Conservation (phyloP, 2,329 filamentous ascomycete species). For the Ploettnerulaceae sp. region DNA sequence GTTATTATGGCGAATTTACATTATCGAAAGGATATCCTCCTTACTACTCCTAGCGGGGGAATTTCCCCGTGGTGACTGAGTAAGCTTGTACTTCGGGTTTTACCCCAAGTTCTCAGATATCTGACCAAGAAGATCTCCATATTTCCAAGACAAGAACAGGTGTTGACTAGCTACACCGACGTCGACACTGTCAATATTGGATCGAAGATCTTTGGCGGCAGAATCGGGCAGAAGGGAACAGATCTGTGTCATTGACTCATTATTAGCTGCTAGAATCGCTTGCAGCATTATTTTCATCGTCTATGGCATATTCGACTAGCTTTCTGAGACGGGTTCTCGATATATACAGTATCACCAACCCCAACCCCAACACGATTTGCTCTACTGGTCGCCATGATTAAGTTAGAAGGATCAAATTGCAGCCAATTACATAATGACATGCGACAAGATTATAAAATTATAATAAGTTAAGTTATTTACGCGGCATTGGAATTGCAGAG, state of each 20-base stretch:
- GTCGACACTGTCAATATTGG: conserved; percentile 51
- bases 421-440: no score
- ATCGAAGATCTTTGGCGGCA: conserved; percentile 35
- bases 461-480: no score
- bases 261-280: conserved; percentile 47
- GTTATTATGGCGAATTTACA: conserved; percentile 53
- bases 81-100: conserved; percentile 41
- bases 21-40: conserved; percentile 49
- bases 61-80: conserved; percentile 60
- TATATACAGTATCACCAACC: conserved; percentile 56
- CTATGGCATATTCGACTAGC: conserved; percentile 50
- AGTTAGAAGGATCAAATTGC: no score
- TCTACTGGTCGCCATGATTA: conserved; percentile 1
- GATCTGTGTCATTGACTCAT: conserved; percentile 47
- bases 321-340: conserved; percentile 51
- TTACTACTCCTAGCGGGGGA: conserved; percentile 55
- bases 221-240: conserved; percentile 28
- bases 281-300: conserved; percentile 55
- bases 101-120: conserved; percentile 47
- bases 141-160: conserved; percentile 67
- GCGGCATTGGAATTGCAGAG: no score
- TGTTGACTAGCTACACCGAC: conserved; percentile 56
- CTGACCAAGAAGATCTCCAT: conserved; percentile 51
- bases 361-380: conserved; percentile 53
- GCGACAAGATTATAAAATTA: no score